A percentile compares a stretch with the other conserved stretches of the same genome.
phyloP scores from a whole-genome alignment of 108 stramenopile species.

The Nitzschia sp. region DNA sequence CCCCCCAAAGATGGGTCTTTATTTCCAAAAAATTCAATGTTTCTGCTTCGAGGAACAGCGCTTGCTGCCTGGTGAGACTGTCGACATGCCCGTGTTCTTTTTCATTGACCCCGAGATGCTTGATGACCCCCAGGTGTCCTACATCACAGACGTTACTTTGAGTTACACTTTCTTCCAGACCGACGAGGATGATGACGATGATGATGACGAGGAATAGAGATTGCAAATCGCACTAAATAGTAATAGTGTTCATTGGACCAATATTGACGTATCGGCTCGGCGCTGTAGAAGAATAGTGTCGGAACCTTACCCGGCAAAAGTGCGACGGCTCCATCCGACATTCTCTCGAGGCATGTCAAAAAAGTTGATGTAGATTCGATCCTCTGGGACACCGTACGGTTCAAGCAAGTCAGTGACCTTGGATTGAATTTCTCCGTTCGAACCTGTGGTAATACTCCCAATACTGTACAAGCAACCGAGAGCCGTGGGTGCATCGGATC shows the following conservation, averaged over 20 bases:
- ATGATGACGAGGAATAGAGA: slow-evolving; percentile 1
- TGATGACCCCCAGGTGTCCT: slow-evolving; percentile 89
- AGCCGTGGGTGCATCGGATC: slow-evolving; percentile 65
- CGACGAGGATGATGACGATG: slow-evolving; percentile 88
- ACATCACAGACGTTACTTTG: slow-evolving; percentile 90
- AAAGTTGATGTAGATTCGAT: slow-evolving; percentile 83
- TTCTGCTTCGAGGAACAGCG: slow-evolving; percentile 99
- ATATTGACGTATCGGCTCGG: not conserved
- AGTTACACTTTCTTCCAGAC: slow-evolving; percentile 99
- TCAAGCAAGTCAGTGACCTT: slow-evolving; percentile 70
- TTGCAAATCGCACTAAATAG: slow-evolving; percentile 10
- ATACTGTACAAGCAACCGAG: slow-evolving; percentile 71
- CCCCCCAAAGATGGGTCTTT: slow-evolving; percentile 93
- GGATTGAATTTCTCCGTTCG: slow-evolving; percentile 66
- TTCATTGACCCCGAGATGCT: slow-evolving; percentile 97
- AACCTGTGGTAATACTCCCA: slow-evolving; percentile 62
- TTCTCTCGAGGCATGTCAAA: slow-evolving; percentile 79
- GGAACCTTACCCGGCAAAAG: slow-evolving; percentile 64
- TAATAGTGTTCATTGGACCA: not conserved
- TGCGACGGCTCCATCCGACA: slow-evolving; percentile 76
- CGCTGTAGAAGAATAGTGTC: not conserved
- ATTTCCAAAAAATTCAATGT: slow-evolving; percentile 99
- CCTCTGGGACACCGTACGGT: slow-evolving; percentile 52
- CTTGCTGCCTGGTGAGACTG: slow-evolving; percentile 92
- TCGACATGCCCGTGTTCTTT: slow-evolving; percentile 99